These are phyloP conservation scores for Malus asiatica DNA, from an alignment of 306 rosid species.

Conservation along the genomic window DNA sequence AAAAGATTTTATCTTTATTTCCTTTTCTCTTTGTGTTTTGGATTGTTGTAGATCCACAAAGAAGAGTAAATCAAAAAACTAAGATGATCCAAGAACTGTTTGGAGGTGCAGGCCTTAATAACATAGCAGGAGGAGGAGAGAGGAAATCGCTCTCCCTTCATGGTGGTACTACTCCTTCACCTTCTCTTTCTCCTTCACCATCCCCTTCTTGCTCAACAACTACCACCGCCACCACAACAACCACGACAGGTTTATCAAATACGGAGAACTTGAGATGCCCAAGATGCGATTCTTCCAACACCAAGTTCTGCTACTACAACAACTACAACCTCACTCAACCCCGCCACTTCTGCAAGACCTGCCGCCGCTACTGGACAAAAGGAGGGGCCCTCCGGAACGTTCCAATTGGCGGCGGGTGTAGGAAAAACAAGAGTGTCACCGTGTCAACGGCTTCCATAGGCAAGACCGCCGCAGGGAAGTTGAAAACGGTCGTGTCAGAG, in stretches of 20 bases:
- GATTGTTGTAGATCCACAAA: slow-evolving; percentile 71
- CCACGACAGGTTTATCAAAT: slow-evolving; percentile 21
- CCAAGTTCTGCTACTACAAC: slow-evolving; percentile 88
- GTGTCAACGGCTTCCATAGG: slow-evolving; percentile 21
- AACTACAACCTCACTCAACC: slow-evolving; percentile 97
- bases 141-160: slow-evolving; percentile 50
- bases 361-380: slow-evolving; percentile 95
- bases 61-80: slow-evolving; percentile 10
- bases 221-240: neutral
- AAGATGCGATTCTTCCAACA: slow-evolving; percentile 71
- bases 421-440: slow-evolving; percentile 48
- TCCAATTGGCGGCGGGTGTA: slow-evolving; percentile 71
- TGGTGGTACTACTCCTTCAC: slow-evolving; percentile 28
- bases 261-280: slow-evolving; percentile 66
- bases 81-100: slow-evolving; percentile 88
- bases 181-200: slow-evolving; percentile 33
- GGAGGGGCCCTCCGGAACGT: slow-evolving; percentile 71
- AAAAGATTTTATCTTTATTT: slow-evolving; percentile 37
- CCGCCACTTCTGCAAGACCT: slow-evolving; percentile 95
- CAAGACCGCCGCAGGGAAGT: slow-evolving; percentile 34
- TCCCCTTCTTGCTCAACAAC: slow-evolving; percentile 24
- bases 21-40: slow-evolving; percentile 50
- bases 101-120: slow-evolving; percentile 44
- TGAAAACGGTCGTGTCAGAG: slow-evolving; percentile 52
- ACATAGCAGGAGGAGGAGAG: slow-evolving; percentile 29